Conservation (phyloP, 2,329 filamentous ascomycete genomes). For the Hypocreales sp. region DNA sequence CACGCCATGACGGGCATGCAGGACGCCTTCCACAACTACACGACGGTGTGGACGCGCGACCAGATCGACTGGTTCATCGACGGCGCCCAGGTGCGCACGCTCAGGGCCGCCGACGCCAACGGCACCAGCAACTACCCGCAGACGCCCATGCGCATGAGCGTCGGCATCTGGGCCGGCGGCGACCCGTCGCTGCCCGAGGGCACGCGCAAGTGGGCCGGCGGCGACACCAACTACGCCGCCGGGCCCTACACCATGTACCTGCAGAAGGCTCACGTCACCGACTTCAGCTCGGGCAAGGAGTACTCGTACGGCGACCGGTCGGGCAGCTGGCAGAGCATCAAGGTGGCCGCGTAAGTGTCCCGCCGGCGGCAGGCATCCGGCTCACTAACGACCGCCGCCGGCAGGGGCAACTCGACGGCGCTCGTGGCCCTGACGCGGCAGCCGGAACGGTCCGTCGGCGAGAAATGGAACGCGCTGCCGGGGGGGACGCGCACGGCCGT, state of each 20-base stretch:
- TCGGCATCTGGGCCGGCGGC: conserved; percentile 52
- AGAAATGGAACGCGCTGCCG: conserved; percentile 40
- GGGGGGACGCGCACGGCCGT: conserved; percentile 33
- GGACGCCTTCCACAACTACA: conserved; percentile 58
- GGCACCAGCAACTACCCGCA: conserved; percentile 54
- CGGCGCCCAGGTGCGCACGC: conserved; percentile 44
- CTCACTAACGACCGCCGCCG: background rate
- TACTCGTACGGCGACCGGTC: conserved; percentile 49
- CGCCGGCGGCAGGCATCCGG: background rate
- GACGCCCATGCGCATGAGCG: conserved; percentile 55
- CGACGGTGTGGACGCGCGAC: conserved; percentile 55
- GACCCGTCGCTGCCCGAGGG: conserved; percentile 36
- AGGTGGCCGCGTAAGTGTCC: conserved; percentile 32
- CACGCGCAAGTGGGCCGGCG: conserved; percentile 56
- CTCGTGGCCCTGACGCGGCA: conserved; percentile 23
- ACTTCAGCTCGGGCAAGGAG: conserved; percentile 45
- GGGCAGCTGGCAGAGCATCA: conserved; percentile 50
- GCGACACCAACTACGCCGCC: conserved; percentile 46
- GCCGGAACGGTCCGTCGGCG: conserved; percentile 25
- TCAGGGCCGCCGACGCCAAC: conserved; percentile 45
- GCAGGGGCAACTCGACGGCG: conserved; percentile 42
- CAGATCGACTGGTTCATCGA: conserved; percentile 57
- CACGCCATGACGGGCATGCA: conserved; percentile 39
- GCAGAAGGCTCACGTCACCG: conserved; percentile 38
- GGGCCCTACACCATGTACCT: conserved; percentile 64